Evolutionary conservation across 2,329 filamentous ascomycete species (phyloP), one percentile per base, ranked within the genome.

Genomic region (Ophiostoma sp.): DNA sequence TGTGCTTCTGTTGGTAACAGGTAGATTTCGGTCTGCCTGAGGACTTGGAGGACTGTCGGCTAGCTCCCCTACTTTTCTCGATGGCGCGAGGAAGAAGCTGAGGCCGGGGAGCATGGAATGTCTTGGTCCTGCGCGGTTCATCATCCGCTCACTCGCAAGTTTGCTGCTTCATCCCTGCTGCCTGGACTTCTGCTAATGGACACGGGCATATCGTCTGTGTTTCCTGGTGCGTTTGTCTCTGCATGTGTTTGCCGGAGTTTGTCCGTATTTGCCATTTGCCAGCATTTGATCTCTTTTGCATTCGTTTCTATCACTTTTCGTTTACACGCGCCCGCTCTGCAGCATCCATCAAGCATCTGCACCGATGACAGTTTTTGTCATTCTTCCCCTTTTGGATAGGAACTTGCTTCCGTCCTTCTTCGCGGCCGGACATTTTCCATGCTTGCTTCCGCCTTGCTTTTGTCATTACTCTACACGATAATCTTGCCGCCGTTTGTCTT

Each of bases 1-100:
- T n/a, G 12, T 28, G 11, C 61, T 45, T 17, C 61, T 64, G 61
- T 64, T 64, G 61, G 61, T 64, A 64, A 17, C 11, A 64, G n/a
- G 28, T 45, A 45, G 11, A 45, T 45, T 28, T 28, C 3, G 9
- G 9, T 55, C 50, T 28, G 25, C 33, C 36, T 25, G n/a, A 9
- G 25, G 33, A 25, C 59, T 39, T 63, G n/a, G 25, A 59, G 2
- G 12, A 17, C 28, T 7, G 55, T 59, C 55, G 55, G 55, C 15
- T 33, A 59, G 15, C 25, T 33, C 28, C 50, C 50, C 15, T 45
- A 2, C 6, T 22, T 25, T 25, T 25, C n/a, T 11, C 1, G 50
- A 45, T 11, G 12, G 7, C 2, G 8, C 11, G 50, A 52, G n/a
- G 2, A 50, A 2, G 50, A 45, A 25, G 50, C n/a, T 55, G 50